These are phyloP conservation scores for Paxillus rubicundulus DNA, from an alignment of 768 basidiomycete genomes.

Conservation along the genomic window DNA sequence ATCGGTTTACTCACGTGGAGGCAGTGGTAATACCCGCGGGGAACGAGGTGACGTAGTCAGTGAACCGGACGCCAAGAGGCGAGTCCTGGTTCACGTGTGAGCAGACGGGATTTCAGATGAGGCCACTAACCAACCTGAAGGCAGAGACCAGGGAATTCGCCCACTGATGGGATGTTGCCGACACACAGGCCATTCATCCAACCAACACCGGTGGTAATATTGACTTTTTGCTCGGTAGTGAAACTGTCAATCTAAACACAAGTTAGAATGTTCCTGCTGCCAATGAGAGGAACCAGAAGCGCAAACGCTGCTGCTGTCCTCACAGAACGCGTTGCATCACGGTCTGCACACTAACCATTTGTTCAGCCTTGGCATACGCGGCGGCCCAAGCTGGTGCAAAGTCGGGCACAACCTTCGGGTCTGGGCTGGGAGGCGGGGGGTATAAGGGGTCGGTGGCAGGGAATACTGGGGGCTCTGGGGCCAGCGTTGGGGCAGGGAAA, in stretches of 20 bases:
- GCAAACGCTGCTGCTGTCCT: slow-evolving; percentile 32
- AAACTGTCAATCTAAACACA: slow-evolving; percentile 42
- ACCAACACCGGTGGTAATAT: slow-evolving; percentile 58
- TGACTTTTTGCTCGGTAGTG: slow-evolving; percentile 63
- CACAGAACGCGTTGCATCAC: neutral
- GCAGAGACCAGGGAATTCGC: slow-evolving; percentile 64
- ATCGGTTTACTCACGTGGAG: slow-evolving; percentile 54
- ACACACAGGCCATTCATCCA: slow-evolving; percentile 60
- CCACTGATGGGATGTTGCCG: slow-evolving; percentile 59
- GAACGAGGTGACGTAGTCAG: slow-evolving; percentile 73
- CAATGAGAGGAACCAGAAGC: neutral
- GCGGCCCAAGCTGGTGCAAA: slow-evolving; percentile 52
- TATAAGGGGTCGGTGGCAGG: slow-evolving; percentile 51
- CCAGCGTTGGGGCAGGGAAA: slow-evolving; percentile 59
- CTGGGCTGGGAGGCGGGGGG: slow-evolving; percentile 53
- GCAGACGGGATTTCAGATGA: neutral
- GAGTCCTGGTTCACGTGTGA: slow-evolving; percentile 46
- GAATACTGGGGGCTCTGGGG: slow-evolving; percentile 51
- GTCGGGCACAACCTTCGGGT: slow-evolving; percentile 41
- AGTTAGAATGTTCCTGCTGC: slow-evolving; percentile 1
- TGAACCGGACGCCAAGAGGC: slow-evolving; percentile 74
- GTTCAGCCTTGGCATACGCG: slow-evolving; percentile 58
- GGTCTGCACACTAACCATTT: slow-evolving; percentile 40
- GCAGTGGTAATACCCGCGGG: slow-evolving; percentile 85
- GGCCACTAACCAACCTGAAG: slow-evolving; percentile 48